Evolutionary conservation across 306 rosid species (phyloP), one percentile per base, ranked within the genome.

Genomic region (Ochetophila trinervis): DNA sequence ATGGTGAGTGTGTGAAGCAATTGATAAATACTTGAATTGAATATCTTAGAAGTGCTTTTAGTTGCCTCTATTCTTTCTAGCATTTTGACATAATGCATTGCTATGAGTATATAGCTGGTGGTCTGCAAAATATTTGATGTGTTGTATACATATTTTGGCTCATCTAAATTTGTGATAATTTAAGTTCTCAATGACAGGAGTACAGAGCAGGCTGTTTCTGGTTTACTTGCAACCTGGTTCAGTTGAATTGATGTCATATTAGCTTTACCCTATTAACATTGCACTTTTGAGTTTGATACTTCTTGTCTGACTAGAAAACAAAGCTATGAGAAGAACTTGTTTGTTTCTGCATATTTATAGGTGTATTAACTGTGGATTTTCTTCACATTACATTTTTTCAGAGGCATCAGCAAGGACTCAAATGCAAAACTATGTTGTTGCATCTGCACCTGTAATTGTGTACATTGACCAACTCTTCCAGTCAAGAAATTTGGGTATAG

Each of bases 401-500:
- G 96, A 79, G 53, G 65, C 78, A 7, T 80, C 98, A 0, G 96
- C 98, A 5, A 82, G 66, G 80, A 75, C 53, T 60, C 85, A 82
- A 52, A 92, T 92, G 98, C 91, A 89, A 78, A 77, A 62, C 63
- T 92, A 79, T 61, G 82, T 81, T n/a, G 51, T 75, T 19, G 74
- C 98, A 49, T 83, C 91, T 5, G 76, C 80, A 52, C 76, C 91
- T 35, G 67, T 92, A 54, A 86, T 84, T 78, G 72, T 63, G 51
- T 87, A 92, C 79, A 55, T 92, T 10, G 98, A 92, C 70, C 73
- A 84, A 71, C 96, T 89, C 74, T 87, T 79, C 80, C 73, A 68
- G 65, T 77, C 98, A 55, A 85, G 88, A 78, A 83, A 82, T 50
- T 72, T 92, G 89, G 98, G 96, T 53, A 52, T 78, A 64, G 96